Conservation (phyloP, 164 flowering plant species). For the Stephania japonica region DNA sequence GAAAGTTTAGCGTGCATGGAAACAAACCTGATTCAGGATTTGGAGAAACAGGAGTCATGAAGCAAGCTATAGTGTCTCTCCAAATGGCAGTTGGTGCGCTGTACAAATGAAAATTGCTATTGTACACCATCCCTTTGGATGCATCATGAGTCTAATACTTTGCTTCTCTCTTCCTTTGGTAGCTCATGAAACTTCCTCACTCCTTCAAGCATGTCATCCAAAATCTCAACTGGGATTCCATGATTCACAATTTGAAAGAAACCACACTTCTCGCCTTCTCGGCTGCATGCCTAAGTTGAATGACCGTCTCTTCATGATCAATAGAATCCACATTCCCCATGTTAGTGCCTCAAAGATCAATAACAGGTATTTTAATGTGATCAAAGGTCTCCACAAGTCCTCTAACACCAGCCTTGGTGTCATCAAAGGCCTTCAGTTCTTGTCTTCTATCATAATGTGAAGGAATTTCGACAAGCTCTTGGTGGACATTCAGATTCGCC, state of each 20-base stretch:
- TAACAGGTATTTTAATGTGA: constrained; percentile 12
- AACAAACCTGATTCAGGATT: constrained; percentile 13
- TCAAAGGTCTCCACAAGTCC: constrained; percentile 20
- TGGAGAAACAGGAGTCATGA: constrained; percentile 6
- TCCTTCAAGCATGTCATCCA: constrained; percentile 17
- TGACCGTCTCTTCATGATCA: background rate
- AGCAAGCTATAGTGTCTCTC: constrained; percentile 13
- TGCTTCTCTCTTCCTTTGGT: constrained; percentile 14
- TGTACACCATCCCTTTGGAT: constrained; percentile 4
- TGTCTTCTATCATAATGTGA: constrained; percentile 5
- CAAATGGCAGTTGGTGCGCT: constrained; percentile 14
- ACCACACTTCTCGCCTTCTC: constrained; percentile 19
- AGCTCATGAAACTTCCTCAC: constrained; percentile 11
- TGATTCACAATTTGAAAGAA: constrained; percentile 23
- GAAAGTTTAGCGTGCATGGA: background rate
- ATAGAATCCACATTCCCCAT: background rate
- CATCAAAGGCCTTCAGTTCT: constrained; percentile 26
- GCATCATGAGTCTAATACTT: too few species aligned
- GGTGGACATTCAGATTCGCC: background rate
- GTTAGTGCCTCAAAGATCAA: constrained; percentile 13
- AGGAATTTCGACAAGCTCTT: background rate
- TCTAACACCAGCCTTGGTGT: constrained; percentile 27
- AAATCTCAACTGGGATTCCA: constrained; percentile 7
- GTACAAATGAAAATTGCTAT: constrained; percentile 9
- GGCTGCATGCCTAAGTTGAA: constrained; percentile 9